Conservation (phyloP, 768 basidiomycete species). For the Rhizopogon roseolus region DNA sequence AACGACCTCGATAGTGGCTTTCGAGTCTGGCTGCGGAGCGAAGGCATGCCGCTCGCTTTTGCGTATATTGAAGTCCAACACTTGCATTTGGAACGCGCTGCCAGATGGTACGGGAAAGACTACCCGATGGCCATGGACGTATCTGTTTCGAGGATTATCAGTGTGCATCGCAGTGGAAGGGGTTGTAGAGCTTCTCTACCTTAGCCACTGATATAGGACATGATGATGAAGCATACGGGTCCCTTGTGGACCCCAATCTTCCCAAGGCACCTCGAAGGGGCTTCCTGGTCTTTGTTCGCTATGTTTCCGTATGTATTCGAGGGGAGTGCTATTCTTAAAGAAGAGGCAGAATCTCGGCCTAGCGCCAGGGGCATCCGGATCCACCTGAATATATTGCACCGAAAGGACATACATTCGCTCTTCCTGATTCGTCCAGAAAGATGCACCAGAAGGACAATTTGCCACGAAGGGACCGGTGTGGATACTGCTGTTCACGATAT, state of each 20-base stretch:
- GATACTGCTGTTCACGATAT: conserved; percentile 15
- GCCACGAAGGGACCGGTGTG: conserved; percentile 33
- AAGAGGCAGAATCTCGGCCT: conserved; percentile 21
- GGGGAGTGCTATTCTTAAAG: conserved; percentile 28
- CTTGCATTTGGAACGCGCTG: conserved; percentile 9
- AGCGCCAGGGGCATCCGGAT: conserved; percentile 1
- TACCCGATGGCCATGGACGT: conserved; percentile 39
- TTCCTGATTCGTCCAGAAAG: conserved; percentile 23
- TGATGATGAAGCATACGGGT: conserved; percentile 28
- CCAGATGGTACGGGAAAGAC: conserved; percentile 16
- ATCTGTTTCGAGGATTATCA: conserved; percentile 16
- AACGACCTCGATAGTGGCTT: not conserved
- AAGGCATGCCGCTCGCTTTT: conserved; percentile 4
- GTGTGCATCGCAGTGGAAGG: too few species aligned
- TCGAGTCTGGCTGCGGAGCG: not conserved
- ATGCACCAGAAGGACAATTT: conserved; percentile 12
- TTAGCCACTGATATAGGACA: conserved; percentile 34
- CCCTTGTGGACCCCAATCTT: conserved; percentile 32
- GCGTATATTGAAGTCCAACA: conserved; percentile 29
- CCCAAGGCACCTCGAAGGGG: conserved; percentile 25
- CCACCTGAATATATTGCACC: conserved; percentile 15
- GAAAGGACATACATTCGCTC: conserved; percentile 18
- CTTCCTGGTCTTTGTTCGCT: not conserved
- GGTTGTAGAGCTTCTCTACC: conserved; percentile 17
- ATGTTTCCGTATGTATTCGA: conserved; percentile 10